Percentiles rank a stretch among this genome's conserved stretches.
phyloP scores from a whole-genome alignment of 768 basidiomycete species.

The Auriscalpium vulgare region DNA sequence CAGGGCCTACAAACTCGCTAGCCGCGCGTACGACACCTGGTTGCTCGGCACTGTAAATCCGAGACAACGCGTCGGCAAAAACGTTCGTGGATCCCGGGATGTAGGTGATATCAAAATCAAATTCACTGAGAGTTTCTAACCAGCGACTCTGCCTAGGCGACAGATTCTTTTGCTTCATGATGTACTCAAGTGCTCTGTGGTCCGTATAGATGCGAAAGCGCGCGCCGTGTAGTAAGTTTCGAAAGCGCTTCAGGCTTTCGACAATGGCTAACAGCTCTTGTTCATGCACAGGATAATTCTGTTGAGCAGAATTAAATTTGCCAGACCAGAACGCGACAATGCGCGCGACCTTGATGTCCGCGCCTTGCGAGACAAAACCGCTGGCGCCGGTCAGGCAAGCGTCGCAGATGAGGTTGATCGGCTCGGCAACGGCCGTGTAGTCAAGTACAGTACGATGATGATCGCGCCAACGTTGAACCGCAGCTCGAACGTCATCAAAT shows the following conservation, averaged over 20 bases:
- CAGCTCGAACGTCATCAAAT: conserved; percentile 16
- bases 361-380: conserved; percentile 20
- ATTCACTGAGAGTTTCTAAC: conserved; percentile 22
- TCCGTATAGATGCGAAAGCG: conserved; percentile 21
- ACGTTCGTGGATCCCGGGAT: conserved; percentile 22
- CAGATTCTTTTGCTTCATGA: conserved; percentile 19
- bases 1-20: conserved; percentile 14
- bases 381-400: conserved; percentile 15
- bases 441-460: conserved; percentile 9
- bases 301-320: conserved; percentile 23
- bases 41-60: conserved; percentile 16
- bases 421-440: background rate
- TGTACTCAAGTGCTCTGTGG: conserved; percentile 19
- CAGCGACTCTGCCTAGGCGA: conserved; percentile 20
- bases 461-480: conserved; percentile 2
- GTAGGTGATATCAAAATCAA: conserved; percentile 24
- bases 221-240: conserved; percentile 17
- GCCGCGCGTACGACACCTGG: conserved; percentile 16
- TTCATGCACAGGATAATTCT: conserved; percentile 17
- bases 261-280: conserved; percentile 22
- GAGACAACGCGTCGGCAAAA: conserved; percentile 19
- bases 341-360: conserved; percentile 16
- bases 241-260: conserved; percentile 28
- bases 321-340: conserved; percentile 23
- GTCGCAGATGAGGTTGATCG: conserved; percentile 20